A percentile compares a stretch with the other conserved stretches of the same genome.
Conservation (phyloP, 192 early-diverging fungal genomes). For the Coemansia sp. region DNA sequence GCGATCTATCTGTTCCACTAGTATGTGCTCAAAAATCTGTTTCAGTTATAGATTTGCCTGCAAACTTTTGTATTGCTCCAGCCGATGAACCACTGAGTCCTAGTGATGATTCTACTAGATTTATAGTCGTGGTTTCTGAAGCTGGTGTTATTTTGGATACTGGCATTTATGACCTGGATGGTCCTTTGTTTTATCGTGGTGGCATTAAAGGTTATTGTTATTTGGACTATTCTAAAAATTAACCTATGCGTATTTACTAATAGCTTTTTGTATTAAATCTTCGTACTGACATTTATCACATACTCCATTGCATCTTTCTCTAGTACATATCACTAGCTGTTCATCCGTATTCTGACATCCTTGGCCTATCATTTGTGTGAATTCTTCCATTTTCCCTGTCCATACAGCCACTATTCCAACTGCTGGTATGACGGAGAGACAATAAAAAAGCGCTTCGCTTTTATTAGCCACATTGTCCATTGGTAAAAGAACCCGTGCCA, state of each 20-base stretch:
- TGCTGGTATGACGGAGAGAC: conserved; percentile 34
- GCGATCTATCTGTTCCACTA: conserved; percentile 6
- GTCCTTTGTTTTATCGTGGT: conserved; percentile 43
- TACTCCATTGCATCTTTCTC: too few relatives aligned
- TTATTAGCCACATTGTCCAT: conserved; percentile 30
- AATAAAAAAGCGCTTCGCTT: conserved; percentile 49
- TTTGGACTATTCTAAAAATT: too few relatives aligned
- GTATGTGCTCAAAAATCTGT: conserved; percentile 10
- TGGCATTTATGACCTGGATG: conserved; percentile 37
- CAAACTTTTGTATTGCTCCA: conserved; percentile 45
- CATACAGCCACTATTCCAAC: conserved; percentile 22
- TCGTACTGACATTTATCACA: too few relatives aligned
- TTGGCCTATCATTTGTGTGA: too few relatives aligned
- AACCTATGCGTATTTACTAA: too few relatives aligned
- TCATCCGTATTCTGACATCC: too few relatives aligned
- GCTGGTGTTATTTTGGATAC: conserved; percentile 31
- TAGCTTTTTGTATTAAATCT: too few relatives aligned
- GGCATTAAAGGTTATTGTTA: too few relatives aligned
- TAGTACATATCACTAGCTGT: too few relatives aligned
- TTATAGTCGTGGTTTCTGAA: conserved; percentile 39
- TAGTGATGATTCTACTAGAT: conserved; percentile 34
- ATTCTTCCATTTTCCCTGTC: conserved; percentile 25
- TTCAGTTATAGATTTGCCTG: conserved; percentile 37
- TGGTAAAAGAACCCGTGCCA: conserved; percentile 38
- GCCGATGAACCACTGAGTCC: conserved; percentile 42